Conservation (phyloP, 345 rosid species). For the Erodium maritimum region DNA sequence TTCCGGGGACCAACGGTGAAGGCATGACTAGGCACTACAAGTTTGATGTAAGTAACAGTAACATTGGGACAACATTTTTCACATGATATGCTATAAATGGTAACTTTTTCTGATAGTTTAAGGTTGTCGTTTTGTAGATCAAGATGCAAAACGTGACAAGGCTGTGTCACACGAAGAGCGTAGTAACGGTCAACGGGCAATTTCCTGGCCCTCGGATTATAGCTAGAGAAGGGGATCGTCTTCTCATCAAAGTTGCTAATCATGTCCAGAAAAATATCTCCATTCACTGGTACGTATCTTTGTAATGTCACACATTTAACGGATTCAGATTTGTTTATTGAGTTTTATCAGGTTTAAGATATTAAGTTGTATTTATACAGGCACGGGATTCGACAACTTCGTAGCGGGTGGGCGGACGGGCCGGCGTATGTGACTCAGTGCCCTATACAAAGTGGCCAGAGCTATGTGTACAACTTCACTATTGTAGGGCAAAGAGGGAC, state of each 20-base stretch:
- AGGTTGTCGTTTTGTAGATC: slow-evolving; percentile 9
- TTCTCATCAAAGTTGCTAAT: slow-evolving; percentile 18
- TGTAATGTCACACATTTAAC: too few relatives aligned
- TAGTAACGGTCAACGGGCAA: slow-evolving; percentile 20
- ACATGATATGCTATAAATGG: too few relatives aligned
- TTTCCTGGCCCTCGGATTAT: slow-evolving; percentile 19
- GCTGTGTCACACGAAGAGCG: slow-evolving; percentile 19
- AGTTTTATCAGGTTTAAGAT: too few relatives aligned
- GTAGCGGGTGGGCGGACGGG: background rate
- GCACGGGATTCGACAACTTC: background rate
- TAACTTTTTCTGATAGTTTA: background rate
- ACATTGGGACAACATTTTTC: too few relatives aligned
- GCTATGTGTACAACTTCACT: slow-evolving; percentile 3
- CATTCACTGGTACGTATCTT: slow-evolving; percentile 10
- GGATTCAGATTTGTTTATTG: too few relatives aligned
- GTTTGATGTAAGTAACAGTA: background rate
- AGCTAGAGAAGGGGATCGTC: slow-evolving; percentile 24
- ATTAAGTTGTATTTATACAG: background rate
- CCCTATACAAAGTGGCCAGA: slow-evolving; percentile 2
- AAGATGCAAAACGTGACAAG: slow-evolving; percentile 12
- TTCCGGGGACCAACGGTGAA: background rate
- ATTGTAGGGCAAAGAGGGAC: slow-evolving; percentile 1
- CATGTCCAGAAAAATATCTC: slow-evolving; percentile 17
- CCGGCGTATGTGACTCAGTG: background rate
- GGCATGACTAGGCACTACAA: slow-evolving; percentile 1